phyloP scores from a whole-genome alignment of 1,284 basidiomycete species.

The Ustilago shanxiensis region DNA sequence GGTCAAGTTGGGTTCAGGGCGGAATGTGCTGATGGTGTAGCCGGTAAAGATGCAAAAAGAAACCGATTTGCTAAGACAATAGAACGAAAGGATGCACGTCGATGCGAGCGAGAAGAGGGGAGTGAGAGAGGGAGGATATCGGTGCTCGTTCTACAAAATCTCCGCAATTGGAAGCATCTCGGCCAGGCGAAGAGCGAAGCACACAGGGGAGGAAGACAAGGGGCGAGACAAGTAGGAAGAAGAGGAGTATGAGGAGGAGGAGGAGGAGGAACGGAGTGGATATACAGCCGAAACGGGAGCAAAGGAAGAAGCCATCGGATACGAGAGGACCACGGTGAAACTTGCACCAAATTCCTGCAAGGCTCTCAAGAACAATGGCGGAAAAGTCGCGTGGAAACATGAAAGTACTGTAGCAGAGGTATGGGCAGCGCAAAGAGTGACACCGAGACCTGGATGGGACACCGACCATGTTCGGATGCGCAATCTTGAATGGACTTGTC shows the following conservation, averaged over 20 bases:
- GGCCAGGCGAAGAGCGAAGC: neutral
- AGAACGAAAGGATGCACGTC: neutral
- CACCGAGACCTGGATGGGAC: constrained; percentile 9
- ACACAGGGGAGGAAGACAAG: too few relatives aligned
- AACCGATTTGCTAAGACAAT: constrained; percentile 6
- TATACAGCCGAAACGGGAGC: neutral
- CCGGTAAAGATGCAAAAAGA: neutral
- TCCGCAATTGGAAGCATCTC: neutral
- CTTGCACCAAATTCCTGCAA: constrained; percentile 5
- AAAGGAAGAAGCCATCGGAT: neutral
- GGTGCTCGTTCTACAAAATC: neutral
- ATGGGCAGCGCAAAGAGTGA: neutral
- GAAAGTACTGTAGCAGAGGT: neutral
- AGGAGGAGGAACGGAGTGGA: neutral
- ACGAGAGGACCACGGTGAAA: constrained; percentile 4
- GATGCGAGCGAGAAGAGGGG: neutral
- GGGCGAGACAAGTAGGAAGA: neutral
- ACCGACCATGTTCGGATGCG: neutral
- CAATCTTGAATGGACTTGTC: neutral
- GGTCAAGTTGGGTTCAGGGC: neutral
- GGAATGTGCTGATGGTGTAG: neutral
- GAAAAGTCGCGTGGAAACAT: constrained; percentile 2
- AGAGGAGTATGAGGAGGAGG: neutral
- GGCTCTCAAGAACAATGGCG: constrained; percentile 7
- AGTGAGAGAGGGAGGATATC: too few relatives aligned